Evolutionary conservation across 345 rosid genomes (phyloP), one percentile per base, ranked within the genome.

Genomic region (Citrus unshiu): DNA sequence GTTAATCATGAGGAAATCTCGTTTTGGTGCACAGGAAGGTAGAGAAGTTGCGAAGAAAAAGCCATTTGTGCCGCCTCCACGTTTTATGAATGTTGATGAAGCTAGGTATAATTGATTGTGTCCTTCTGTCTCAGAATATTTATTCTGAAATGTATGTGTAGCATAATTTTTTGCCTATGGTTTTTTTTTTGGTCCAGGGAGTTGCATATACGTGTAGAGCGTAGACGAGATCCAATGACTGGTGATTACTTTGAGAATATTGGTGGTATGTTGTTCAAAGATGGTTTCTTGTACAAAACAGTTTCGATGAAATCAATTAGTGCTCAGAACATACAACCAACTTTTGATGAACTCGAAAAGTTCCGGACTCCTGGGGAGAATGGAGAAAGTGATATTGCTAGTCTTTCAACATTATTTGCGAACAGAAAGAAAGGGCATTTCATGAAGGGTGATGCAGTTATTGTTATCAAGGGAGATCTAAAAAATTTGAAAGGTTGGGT

Each of bases 401-500:
- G 93, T 86, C 86, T 96, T 77, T 90, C 99, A 81, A 90, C 95
- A 72, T 84, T 96, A 76, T 96, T 94, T 81, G 89, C 95, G 8
- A 96, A 93, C 80, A 87, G 99, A 86, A 94, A 96, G 90, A 96
- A 90, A 84, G 98, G 99, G 54, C 99, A 96, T 82, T 96, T 96
- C 80, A 89, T 94, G 97, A 94, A 94, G 88, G 99, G 99, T 60
- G 99, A 94, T 85, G 93, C 98, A 46, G 98, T 96, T 79, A 94
- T 96, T 78, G 82, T 96, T 80, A 80, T 96, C 85, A 96, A 93
- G 87, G 98, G 99, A 32, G 99, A 96, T 87, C 87, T 96, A 8
- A 96, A 91, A 84, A 93, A 89, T 82, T 87, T 96, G 70, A 94
- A 96, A 87, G 99, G 99, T 73, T 90, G 98, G 98, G 97, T 94